Base-by-base conservation (phyloP, 1,284 basidiomycete genomes). In the Melampsora abietis-canadensis region DNA sequence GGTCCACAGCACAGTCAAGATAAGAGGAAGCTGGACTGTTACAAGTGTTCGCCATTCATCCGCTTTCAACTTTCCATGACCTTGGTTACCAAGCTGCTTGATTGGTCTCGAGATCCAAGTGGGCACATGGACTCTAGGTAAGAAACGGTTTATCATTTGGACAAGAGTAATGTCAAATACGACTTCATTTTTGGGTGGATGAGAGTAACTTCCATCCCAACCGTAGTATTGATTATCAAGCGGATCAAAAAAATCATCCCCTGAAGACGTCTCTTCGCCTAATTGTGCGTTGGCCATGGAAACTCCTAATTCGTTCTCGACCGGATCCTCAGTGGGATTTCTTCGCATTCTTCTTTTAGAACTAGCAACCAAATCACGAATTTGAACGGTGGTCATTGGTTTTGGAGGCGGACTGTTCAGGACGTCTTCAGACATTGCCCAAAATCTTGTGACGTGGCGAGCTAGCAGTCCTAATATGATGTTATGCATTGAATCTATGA, bases 21-120 rank as follows among this genome's bases (percentile, higher is more conserved):
- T 73, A 2, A 73, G 31, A 7, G 63, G 61, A 14, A 73, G 51
- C 24, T 66, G 51, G 15, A 73, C 59, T n/a, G 48, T 66, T 12
- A 40, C 37, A 5, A 40, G 37, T 40, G 37, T 64, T 27, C 69
- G 48, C 70, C 77, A 77, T 44, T 78, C 75, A 21, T 77, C 68
- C 0, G 77, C 77, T 57, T 70, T 76, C 8, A 77, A 67, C 21
- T 68, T 63, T 7, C 77, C 77, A 34, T 63, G 60, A 2, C 31
- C 31, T 15, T 37, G 44, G 8, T 63, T 64, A 1, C 69, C 77
- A 14, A 78, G 61, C 2, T 19, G n/a, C 4, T 37, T 67, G 1
- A 70, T 60, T 0, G 61, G 57, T 3, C 21, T 17, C 10, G 66
- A 73, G 21, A 78, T 24, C 44, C 57, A 61, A 24, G 34, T 69